phyloP scores from a whole-genome alignment of 2,329 filamentous ascomycete species.

The Rachicladosporium sp. region DNA sequence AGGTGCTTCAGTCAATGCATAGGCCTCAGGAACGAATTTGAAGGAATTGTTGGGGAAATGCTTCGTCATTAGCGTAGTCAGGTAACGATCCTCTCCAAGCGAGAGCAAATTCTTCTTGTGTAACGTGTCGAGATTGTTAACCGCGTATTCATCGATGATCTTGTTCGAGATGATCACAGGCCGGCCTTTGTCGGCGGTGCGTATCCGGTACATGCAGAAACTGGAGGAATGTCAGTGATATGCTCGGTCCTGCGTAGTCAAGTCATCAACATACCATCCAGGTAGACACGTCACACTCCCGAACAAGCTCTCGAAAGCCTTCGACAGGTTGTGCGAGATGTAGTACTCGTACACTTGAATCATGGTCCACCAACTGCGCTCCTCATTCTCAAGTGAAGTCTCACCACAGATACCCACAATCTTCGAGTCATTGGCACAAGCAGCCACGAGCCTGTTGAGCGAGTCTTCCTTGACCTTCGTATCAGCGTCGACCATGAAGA shows the following conservation, averaged over 20 bases:
- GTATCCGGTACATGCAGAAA: slow-evolving; percentile 97
- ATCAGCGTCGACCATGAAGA: slow-evolving; percentile 96
- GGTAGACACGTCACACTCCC: slow-evolving; percentile 97
- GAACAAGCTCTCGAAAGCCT: slow-evolving; percentile 95
- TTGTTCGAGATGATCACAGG: slow-evolving; percentile 86
- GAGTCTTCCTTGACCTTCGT: slow-evolving; percentile 88
- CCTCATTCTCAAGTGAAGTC: slow-evolving; percentile 90
- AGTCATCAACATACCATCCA: slow-evolving; percentile 64
- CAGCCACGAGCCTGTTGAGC: slow-evolving; percentile 80
- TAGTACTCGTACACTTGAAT: slow-evolving; percentile 99
- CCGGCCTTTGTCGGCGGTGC: slow-evolving; percentile 86
- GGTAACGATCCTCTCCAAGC: slow-evolving; percentile 89
- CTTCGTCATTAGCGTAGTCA: slow-evolving; percentile 97
- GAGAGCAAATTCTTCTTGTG: slow-evolving; percentile 91
- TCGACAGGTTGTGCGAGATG: slow-evolving; percentile 92
- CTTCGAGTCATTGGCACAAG: slow-evolving; percentile 85
- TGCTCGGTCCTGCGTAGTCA: background rate
- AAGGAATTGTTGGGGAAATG: slow-evolving; percentile 91
- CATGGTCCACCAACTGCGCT: slow-evolving; percentile 97
- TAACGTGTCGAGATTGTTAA: slow-evolving; percentile 82
- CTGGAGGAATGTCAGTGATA: slow-evolving; percentile 35
- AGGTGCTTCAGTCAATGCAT: slow-evolving; percentile 84
- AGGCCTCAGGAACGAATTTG: slow-evolving; percentile 90
- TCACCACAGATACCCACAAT: slow-evolving; percentile 97
- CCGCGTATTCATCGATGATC: slow-evolving; percentile 76